Evolutionary conservation across 2,329 filamentous ascomycete species (phyloP), one percentile per base, ranked within the genome.

Genomic region (Domatiomyces globalis): DNA sequence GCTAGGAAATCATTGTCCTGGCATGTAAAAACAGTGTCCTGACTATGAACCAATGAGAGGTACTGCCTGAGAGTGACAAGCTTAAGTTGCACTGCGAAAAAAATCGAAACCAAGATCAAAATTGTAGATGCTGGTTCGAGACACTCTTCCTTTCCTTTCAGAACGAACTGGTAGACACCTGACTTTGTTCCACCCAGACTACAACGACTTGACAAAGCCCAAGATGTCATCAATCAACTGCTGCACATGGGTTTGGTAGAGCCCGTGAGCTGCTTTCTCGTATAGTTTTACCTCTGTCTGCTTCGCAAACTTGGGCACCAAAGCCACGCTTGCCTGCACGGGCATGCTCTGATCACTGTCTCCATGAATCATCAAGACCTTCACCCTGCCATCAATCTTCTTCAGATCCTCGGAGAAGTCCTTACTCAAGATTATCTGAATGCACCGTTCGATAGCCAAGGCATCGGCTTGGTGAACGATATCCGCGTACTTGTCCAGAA

Each of bases 361-460:
- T 0, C 61, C 63, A 55, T 65, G 62, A 25, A 25, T 25, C 3
- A 25, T 25, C 15, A 64, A 48, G 39, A 63, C 60, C 48, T 61
- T 56, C 12, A 63, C 33, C 22, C 53, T 56, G 4, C 54, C 48
- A 8, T 52, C 33, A 15, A 61, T 47, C 42, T 49, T 55, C 50
- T 52, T 56, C 50, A 60, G 46, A 19, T 60, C 55, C 17, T 61
- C 56, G 1, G 56, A 60, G 50, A 65, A 62, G 52, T 63, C 59
- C 27, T 51, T 58, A 8, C 51, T 50, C 9, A 54, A 59, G 49
- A 64, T 61, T 49, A 62, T 60, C 45, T 60, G 61, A n/a, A 60
- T 47, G 46, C 62, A 64, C 36, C 61, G 55, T 52, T 64, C 62
- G 19, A 64, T 53, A 6, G 62, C 61, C 8, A 64, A 52, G 15